A percentile compares a stretch with the other conserved stretches of the same genome.
Evolutionary conservation across 495 filamentous ascomycete species (phyloP).

Genomic region (Lindgomyces ingoldianus): DNA sequence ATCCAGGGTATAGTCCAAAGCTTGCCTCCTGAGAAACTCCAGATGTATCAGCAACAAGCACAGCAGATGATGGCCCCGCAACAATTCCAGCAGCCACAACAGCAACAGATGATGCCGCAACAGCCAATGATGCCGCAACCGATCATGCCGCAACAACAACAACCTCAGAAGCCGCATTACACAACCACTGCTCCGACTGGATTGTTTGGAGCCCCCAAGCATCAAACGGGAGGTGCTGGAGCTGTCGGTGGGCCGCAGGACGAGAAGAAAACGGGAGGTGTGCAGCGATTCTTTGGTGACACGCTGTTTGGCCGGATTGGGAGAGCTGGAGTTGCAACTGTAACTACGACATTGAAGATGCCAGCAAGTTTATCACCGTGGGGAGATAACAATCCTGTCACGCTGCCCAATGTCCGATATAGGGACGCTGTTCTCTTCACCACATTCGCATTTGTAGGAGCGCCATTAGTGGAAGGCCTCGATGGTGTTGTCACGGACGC

Average conservation of each 20-base stretch:
- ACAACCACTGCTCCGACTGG: constrained; percentile 18
- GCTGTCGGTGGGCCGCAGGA: constrained; percentile 34
- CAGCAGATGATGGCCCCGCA: constrained; percentile 30
- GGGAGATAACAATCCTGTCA: constrained; percentile 50
- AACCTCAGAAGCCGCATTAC: constrained; percentile 15
- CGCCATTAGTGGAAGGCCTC: constrained; percentile 42
- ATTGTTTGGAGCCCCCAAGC: constrained; percentile 21
- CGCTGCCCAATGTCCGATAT: constrained; percentile 48
- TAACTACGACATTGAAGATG: constrained; percentile 43
- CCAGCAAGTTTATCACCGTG: constrained; percentile 45
- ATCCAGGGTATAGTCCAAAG: constrained; percentile 31
- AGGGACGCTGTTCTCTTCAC: constrained; percentile 47
- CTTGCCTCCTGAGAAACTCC: constrained; percentile 36
- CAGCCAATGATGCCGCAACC: constrained; percentile 27
- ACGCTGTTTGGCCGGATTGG: constrained; percentile 46
- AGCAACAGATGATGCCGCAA: constrained; percentile 21
- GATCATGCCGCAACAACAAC: constrained; percentile 19
- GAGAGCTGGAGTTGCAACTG: constrained; percentile 44
- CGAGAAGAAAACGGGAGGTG: constrained; percentile 42
- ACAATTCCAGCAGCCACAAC: constrained; percentile 20
- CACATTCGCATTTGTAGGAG: constrained; percentile 46
- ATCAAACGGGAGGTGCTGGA: constrained; percentile 14
- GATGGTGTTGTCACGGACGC: constrained; percentile 34
- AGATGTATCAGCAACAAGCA: constrained; percentile 34
- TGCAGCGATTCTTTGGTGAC: constrained; percentile 46